These are phyloP conservation scores for Colletotrichum tanaceti DNA, from an alignment of 2,329 filamentous ascomycete genomes.

Conservation along the genomic window DNA sequence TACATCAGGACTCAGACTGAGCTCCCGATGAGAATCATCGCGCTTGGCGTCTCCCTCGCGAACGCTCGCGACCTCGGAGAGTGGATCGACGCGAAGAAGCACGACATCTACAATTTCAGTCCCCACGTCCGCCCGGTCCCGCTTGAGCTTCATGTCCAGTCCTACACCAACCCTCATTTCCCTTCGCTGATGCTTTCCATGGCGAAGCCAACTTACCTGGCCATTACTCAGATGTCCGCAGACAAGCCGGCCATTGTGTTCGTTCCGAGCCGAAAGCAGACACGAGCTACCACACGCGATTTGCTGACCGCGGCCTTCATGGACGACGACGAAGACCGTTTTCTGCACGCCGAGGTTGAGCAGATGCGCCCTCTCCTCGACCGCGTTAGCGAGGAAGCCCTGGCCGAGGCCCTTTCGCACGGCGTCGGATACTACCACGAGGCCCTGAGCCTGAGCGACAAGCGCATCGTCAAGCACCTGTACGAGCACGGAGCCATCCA, in stretches of 20 bases:
- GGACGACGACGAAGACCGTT: slow-evolving; percentile 92
- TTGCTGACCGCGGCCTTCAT: slow-evolving; percentile 87
- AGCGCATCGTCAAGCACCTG: slow-evolving; percentile 91
- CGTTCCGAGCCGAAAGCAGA: slow-evolving; percentile 93
- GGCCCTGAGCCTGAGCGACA: slow-evolving; percentile 87
- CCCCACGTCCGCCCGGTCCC: slow-evolving; percentile 90
- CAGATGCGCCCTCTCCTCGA: slow-evolving; percentile 86
- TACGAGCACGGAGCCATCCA: slow-evolving; percentile 92
- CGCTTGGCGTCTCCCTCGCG: slow-evolving; percentile 89
- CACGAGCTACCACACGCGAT: slow-evolving; percentile 86
- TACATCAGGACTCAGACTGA: slow-evolving; percentile 92
- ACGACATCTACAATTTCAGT: slow-evolving; percentile 99
- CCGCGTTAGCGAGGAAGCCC: slow-evolving; percentile 84
- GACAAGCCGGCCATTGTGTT: slow-evolving; percentile 93
- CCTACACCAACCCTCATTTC: slow-evolving; percentile 95
- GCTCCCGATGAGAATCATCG: slow-evolving; percentile 85
- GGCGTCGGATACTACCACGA: slow-evolving; percentile 98
- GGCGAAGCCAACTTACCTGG: slow-evolving; percentile 92
- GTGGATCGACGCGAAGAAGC: slow-evolving; percentile 98
- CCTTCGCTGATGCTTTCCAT: slow-evolving; percentile 98
- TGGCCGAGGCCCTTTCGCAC: slow-evolving; percentile 90
- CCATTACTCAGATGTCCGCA: slow-evolving; percentile 87
- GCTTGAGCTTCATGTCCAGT: slow-evolving; percentile 93
- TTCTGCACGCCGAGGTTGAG: slow-evolving; percentile 85
- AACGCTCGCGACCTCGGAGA: slow-evolving; percentile 95